Base-by-base conservation (phyloP, 164 flowering plant genomes). In the Magnolia officinalis region DNA sequence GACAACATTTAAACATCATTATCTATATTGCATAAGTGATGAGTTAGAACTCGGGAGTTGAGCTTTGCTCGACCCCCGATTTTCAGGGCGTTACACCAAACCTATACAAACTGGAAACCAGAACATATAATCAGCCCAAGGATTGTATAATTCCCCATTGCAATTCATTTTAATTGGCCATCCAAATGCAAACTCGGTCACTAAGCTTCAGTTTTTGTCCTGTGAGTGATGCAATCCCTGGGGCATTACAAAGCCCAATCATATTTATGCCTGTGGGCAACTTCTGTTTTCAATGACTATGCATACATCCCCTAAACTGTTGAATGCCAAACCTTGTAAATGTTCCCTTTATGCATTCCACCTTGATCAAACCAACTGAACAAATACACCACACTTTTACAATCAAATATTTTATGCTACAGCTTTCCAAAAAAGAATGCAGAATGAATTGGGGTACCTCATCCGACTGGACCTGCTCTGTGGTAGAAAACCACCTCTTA, bases 391-490 rank as follows among this genome's bases (percentile, higher is more conserved):
- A 8, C 24, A 21, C 67, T 9, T 55, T n/a, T 64, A 64, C 21
- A 64, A 64, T 9, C 29, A 20, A 70, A 70, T 49, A 9, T 49
- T 68, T 68, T 70, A 70, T 70, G 72, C 55, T 70, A 70, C 72
- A 70, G 8, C 4, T 20, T 20, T 16, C 1, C 45, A 70, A 70
- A 37, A 37, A 65, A 68, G 72, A 70, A 70, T 70, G 72, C 29
- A 70, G 24, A 50, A 70, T 70, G 72, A 70, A 49, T 70, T 50
- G 58, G 58, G 55, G 55, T 70, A 70, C 24, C 14, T 45, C 16
- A 20, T 23, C 13, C 14, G 13, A 13, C 70, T 23, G 29, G 21
- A 8, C 70, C 70, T 21, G 18, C 70, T 26, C 69, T 21, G 69
- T 24, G 29, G 14, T 3, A 6, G 29, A 21, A 21, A 66, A 26